phyloP scores from a whole-genome alignment of 441 rosid genomes.

The Jatropha multifida region DNA sequence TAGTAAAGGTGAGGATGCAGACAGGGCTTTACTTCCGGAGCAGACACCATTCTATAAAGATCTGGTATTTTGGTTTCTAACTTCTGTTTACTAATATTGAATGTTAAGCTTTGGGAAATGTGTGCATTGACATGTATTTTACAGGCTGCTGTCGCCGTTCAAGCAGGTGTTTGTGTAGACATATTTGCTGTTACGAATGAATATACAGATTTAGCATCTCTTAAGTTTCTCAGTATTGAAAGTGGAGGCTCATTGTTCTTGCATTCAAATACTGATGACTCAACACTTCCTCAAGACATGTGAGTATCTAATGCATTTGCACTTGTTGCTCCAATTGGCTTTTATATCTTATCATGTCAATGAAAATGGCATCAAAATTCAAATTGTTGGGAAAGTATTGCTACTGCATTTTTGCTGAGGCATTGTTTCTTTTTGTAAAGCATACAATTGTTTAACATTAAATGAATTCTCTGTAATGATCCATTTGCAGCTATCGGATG shows the following conservation, averaged over 20 bases:
- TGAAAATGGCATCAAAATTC: conserved; percentile 2
- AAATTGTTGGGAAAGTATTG: neutral
- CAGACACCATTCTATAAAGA: conserved; percentile 98
- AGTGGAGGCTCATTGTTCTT: conserved; percentile 92
- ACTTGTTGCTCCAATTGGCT: conserved; percentile 1
- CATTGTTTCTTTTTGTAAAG: neutral
- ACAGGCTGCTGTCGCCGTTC: conserved; percentile 96
- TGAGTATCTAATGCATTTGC: conserved; percentile 40
- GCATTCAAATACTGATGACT: conserved; percentile 91
- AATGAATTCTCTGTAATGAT: neutral
- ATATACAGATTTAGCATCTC: conserved; percentile 96
- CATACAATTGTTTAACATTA: neutral
- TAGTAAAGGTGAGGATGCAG: conserved; percentile 97
- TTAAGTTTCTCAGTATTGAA: conserved; percentile 96
- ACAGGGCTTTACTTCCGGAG: conserved; percentile 96
- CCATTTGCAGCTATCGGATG: conserved; percentile 75
- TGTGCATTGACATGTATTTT: conserved; percentile 48
- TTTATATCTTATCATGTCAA: conserved; percentile 8
- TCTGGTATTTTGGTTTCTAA: conserved; percentile 52
- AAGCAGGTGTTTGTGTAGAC: conserved; percentile 97
- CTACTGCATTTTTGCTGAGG: too few species aligned
- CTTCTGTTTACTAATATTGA: conserved; percentile 16
- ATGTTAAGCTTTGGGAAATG: conserved; percentile 25
- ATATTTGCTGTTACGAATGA: conserved; percentile 95
- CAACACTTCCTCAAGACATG: conserved; percentile 99